Evolutionary conservation across 805 yeast species (phyloP), one percentile per base, ranked within the genome.

Genomic region (Sungouiozyma ichnusensis): DNA sequence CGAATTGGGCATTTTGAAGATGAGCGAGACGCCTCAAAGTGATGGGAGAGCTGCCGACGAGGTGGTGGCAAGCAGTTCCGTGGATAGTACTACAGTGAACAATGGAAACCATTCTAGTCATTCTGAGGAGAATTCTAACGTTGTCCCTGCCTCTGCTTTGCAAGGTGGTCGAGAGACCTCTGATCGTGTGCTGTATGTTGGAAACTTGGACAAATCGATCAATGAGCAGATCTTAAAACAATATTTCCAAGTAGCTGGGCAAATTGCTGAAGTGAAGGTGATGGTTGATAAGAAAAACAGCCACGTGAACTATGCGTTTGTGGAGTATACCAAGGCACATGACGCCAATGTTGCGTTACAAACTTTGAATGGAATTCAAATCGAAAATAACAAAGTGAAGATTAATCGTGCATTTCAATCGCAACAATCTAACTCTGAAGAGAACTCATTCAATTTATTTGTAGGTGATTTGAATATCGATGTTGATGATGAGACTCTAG

Each of bases 381-480:
- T 82, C 44, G 75, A 76, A 47, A 71, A 72, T 40, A 65, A 69
- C 32, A 77, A 73, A 37, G 69, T 86, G 44, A 74, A 71, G 46
- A 73, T 85, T 55, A 82, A 84, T 49, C 83, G 85, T 80, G 96
- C 95, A 7, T 85, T 70, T 65, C 92, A 83, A 65, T 79, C 86
- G 35, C 83, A 82, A 52, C 81, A 81, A 49, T 73, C 77, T 38
- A 69, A 73, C 47, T 66, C 71, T 24, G 68, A 66, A 40, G 75
- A 73, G 34, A 79, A 73, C n/a, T 66, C 75, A 33, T 82, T 68
- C 63, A 85, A 83, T 57, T 67, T 87, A 39, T 87, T 86, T 60
- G 85, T 87, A 27, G 95, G 96, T 44, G 95, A 87, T 58, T 71
- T 86, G 51, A 77, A 85, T 33, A 71, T 81, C 6, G 94, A 87